Percentiles rank a stretch among this genome's conserved stretches.
phyloP scores from a whole-genome alignment of 164 flowering plant genomes.

The Vitis riparia region DNA sequence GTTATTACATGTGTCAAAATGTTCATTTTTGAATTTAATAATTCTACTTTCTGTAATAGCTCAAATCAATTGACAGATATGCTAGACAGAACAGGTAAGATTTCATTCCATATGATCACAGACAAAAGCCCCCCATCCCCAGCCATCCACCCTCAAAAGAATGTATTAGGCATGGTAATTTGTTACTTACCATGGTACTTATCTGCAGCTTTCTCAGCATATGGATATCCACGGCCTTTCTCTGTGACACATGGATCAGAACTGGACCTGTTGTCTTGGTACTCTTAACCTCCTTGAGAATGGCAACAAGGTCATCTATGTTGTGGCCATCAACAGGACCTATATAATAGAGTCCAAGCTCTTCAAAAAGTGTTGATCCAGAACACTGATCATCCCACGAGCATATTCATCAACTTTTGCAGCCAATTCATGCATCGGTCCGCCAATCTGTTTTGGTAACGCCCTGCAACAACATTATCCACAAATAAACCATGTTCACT shows the following conservation, averaged over 20 bases:
- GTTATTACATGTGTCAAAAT: too few species aligned
- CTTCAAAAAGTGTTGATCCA: constrained; percentile 89
- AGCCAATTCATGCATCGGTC: constrained; percentile 85
- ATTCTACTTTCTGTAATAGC: too few species aligned
- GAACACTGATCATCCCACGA: constrained; percentile 97
- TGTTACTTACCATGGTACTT: constrained; percentile 80
- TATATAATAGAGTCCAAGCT: constrained; percentile 94
- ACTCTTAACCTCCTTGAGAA: constrained; percentile 84
- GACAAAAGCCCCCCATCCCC: too few species aligned
- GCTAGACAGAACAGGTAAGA: too few species aligned
- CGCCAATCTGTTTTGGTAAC: constrained; percentile 88
- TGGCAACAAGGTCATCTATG: constrained; percentile 81
- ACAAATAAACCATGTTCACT: constrained; percentile 7
- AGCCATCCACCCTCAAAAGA: too few species aligned
- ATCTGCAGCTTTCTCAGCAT: constrained; percentile 94
- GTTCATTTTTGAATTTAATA: too few species aligned
- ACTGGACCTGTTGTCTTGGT: constrained; percentile 90
- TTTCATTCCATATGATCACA: too few species aligned
- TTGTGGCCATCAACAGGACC: constrained; percentile 98
- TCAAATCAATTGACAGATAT: too few species aligned
- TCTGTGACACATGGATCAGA: constrained; percentile 93
- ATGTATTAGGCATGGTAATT: too few species aligned
- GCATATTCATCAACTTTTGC: constrained; percentile 97
- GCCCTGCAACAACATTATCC: constrained; percentile 51
- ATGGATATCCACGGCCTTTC: constrained; percentile 96